Evolutionary conservation across 192 early-diverging fungal species (phyloP).

Genomic region (Pilaira anomala): DNA sequence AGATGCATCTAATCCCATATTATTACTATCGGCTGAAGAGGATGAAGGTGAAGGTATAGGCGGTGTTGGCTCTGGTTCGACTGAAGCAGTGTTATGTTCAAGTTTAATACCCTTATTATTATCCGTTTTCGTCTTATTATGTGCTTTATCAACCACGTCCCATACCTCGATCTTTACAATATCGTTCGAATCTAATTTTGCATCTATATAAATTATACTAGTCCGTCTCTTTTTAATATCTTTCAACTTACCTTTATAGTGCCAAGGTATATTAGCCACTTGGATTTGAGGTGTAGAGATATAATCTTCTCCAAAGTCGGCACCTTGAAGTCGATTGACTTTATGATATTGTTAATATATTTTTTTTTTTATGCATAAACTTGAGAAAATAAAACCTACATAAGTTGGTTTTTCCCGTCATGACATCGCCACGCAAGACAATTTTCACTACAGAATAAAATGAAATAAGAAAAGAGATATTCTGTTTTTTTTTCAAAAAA

Average conservation of each 20-base stretch:
- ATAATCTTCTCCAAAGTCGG: constrained; percentile 41
- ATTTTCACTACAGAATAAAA: constrained; percentile 48
- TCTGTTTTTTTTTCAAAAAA: neutral
- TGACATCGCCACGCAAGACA: constrained; percentile 55
- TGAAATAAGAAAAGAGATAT: too few relatives aligned
- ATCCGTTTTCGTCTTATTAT: constrained; percentile 22
- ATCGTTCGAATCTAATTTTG: constrained; percentile 54
- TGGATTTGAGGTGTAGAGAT: constrained; percentile 56
- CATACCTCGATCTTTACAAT: constrained; percentile 61
- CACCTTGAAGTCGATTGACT: constrained; percentile 55
- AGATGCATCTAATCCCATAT: constrained; percentile 48
- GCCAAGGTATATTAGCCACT: constrained; percentile 60
- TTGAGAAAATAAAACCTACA: constrained; percentile 40
- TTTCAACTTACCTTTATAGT: constrained; percentile 48
- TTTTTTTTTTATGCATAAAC: neutral
- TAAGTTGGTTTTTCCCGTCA: constrained; percentile 53
- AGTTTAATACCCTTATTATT: constrained; percentile 31
- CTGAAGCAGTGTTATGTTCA: constrained; percentile 16
- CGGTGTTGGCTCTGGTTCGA: neutral
- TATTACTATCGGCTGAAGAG: neutral
- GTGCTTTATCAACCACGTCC: constrained; percentile 58
- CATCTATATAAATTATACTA: neutral
- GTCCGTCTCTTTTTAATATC: neutral
- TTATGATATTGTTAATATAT: neutral
- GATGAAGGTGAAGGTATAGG: neutral